Evolutionary conservation across 2,329 filamentous ascomycete genomes (phyloP), one percentile per base, ranked within the genome.

Genomic region (Exophiala dermatitidis): DNA sequence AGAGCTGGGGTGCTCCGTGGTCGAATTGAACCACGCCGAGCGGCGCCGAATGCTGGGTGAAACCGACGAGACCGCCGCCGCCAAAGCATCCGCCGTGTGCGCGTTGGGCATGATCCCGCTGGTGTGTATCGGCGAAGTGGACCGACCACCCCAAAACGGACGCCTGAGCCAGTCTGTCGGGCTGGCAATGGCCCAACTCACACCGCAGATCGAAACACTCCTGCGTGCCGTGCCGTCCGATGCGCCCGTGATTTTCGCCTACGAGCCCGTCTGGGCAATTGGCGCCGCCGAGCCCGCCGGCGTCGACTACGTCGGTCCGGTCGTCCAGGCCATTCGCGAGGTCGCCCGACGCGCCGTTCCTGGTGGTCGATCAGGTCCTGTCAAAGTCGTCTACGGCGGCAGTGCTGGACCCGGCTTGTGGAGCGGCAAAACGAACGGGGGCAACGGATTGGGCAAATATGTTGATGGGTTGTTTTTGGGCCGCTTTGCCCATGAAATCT

Each of bases 231-330:
- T 91, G 5, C 77, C 82, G 0, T 73, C 74, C 7, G 74, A 81
- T 10, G 79, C 82, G 0, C 84, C 89, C 45, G 77, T 93, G 3
- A 79, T 91, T 4, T 77, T 94, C 53, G 88, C 88, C 0, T 94
- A 94, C 65, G 88, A 94, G 72, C 88, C 88, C 5, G 87, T 93
- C 1, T 94, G 88, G 88, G 88, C 88, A 0, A 94, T 93, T 68
- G 88, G 88, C 0, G 83, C 87, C 6, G 73, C 78, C 1, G 74
- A 84, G 63, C 88, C 88, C 2, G 88, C 88, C 0, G 77, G 77
- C 5, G 79, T 83, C 12, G 82, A 84, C 57, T 84, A 94, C 65
- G 85, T 94, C 0, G 77, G 84, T 3, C 78, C 75, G 36, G 86
- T 93, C 1, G 83, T 86, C 10, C 77, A 77, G 62, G 80, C 80